Evolutionary conservation across 352 stramenopile genomes (phyloP), one percentile per base, ranked within the genome.

Genomic region (Globisporangium cylindrosporum): DNA sequence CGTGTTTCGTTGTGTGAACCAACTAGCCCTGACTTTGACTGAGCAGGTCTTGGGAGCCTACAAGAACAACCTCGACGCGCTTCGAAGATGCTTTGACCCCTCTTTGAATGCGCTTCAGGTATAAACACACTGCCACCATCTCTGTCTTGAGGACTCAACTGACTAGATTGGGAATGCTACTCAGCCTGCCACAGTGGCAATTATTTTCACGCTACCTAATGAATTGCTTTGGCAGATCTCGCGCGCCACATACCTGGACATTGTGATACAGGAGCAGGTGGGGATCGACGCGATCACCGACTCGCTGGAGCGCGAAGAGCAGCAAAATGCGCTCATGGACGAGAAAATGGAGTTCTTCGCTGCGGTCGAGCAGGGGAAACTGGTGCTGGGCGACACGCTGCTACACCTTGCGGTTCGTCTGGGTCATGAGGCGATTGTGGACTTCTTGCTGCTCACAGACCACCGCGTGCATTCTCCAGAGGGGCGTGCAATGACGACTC

Each of bases 331-430:
- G 29, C 73, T 92, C 29, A 72, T 88, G 59, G 78, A 91, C 68
- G 84, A 94, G 70, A 91, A 91, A 32, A 90, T 91, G 79, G 79
- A 90, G 63, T 89, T 94, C 66, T 92, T 91, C 46, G 69, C 74
- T 1, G 86, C 84, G 0, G 67, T 93, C 1, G 83, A 92, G 70
- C 51, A 73, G 8, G 83, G 81, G 0, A 75, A 66, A 24, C 76
- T 94, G 43, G 81, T 84, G 4, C 66, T 93, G 32, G 86, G 84
- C 14, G 86, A 93, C 62, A 93, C 86, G 22, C 29, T 94, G 53
- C 69, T 94, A 24, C 86, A 94, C 51, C 74, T 94, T 36, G 81
- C 84, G 9, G 83, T 89, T 34, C 80, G 86, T 0, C 69, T 90
- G 0, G 75, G 65, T 18, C 76, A 91, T 46, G 66, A 81, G 20